Evolutionary conservation across 2,329 filamentous ascomycete genomes (phyloP).

Genomic region (Keithomyces neogunnii): DNA sequence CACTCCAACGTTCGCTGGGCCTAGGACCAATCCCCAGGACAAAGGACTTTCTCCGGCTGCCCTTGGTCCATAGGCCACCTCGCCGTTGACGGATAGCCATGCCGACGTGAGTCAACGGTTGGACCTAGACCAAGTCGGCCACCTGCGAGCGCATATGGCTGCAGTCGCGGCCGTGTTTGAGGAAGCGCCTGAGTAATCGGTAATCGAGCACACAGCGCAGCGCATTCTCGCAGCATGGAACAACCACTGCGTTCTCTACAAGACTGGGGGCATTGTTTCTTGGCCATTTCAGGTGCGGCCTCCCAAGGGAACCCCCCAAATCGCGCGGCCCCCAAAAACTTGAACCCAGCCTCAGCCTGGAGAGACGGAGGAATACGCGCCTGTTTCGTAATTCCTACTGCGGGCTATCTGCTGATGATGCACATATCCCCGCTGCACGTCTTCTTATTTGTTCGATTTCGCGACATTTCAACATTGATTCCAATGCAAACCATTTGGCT

Average conservation of each 20-base stretch:
- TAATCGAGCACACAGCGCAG: neutral
- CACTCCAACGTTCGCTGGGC: neutral
- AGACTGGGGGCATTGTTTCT: neutral
- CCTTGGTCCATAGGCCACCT: neutral
- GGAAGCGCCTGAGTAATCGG: neutral
- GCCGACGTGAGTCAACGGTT: neutral
- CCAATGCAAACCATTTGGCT: neutral
- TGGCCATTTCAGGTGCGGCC: conserved; percentile 3
- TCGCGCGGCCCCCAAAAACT: neutral
- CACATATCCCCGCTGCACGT: conserved; percentile 1
- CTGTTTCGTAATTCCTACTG: conserved; percentile 9
- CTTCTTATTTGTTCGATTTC: neutral
- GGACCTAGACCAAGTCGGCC: neutral
- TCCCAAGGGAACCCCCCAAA: neutral
- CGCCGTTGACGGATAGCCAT: neutral
- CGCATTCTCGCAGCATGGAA: neutral
- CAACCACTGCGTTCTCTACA: neutral
- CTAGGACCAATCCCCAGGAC: neutral
- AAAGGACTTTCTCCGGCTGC: no score
- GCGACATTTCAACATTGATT: neutral
- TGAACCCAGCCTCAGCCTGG: neutral
- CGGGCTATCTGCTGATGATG: neutral
- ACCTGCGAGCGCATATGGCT: neutral
- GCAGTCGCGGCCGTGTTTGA: neutral
- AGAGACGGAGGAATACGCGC: conserved; percentile 4